Percentiles rank a stretch among this genome's conserved stretches.
phyloP scores from a whole-genome alignment of 176 grass and related monocot species.

The Zoysia japonica region DNA sequence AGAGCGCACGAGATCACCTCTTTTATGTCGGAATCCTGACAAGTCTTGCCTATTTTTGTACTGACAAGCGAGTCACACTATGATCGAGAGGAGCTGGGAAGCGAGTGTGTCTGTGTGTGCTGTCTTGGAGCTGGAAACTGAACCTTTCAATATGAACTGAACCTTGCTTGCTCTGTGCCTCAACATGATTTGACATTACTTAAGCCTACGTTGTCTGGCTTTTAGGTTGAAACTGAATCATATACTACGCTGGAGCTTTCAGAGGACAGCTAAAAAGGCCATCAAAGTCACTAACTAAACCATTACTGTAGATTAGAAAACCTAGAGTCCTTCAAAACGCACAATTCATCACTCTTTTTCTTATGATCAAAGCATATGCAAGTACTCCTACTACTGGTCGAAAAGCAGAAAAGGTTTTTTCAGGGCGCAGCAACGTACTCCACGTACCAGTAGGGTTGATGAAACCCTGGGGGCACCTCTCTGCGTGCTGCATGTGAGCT shows the following conservation, averaged over 20 bases:
- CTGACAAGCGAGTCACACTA: too few species aligned
- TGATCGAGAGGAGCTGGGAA: too few species aligned
- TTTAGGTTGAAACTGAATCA: too few species aligned
- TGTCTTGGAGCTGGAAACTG: not conserved
- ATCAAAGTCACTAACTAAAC: not conserved
- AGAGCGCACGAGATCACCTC: conserved; percentile 23
- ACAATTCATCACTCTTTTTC: not conserved
- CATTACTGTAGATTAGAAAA: not conserved
- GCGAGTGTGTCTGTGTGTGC: not conserved
- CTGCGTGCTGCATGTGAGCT: conserved; percentile 45
- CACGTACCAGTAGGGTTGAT: not conserved
- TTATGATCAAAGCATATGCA: not conserved
- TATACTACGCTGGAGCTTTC: too few species aligned
- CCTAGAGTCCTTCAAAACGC: too few species aligned
- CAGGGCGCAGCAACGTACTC: conserved; percentile 2
- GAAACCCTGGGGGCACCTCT: not conserved
- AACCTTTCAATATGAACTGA: not conserved
- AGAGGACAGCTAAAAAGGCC: not conserved
- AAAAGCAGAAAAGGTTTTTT: conserved; percentile 10
- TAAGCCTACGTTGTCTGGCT: too few species aligned
- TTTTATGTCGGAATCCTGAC: too few species aligned
- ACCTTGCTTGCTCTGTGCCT: not conserved
- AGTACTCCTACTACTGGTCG: not conserved
- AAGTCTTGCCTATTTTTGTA: too few species aligned
- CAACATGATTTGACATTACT: not conserved